phyloP scores from a whole-genome alignment of 495 filamentous ascomycete genomes.

The Trichocladium antarcticum region DNA sequence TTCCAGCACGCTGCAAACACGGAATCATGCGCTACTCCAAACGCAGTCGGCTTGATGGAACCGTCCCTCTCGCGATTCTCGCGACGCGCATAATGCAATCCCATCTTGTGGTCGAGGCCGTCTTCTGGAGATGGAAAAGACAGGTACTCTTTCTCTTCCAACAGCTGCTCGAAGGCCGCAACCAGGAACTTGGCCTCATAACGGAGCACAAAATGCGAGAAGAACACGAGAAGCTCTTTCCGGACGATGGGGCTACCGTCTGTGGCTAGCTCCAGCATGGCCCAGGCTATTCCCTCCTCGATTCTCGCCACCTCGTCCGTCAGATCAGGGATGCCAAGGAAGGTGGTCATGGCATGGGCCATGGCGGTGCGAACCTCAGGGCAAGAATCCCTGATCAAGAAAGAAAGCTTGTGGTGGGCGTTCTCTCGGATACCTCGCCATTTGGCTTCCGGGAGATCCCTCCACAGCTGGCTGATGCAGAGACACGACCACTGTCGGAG shows the following conservation, averaged over 20 bases:
- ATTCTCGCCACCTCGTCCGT: slow-evolving; percentile 83
- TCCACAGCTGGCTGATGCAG: slow-evolving; percentile 92
- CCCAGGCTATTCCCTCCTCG: slow-evolving; percentile 77
- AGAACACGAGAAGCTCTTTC: slow-evolving; percentile 85
- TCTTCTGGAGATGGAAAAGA: slow-evolving; percentile 40
- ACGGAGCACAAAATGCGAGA: slow-evolving; percentile 79
- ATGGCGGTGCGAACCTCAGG: slow-evolving; percentile 94
- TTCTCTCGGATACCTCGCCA: slow-evolving; percentile 80
- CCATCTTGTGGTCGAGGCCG: slow-evolving; percentile 45
- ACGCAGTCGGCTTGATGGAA: slow-evolving; percentile 36
- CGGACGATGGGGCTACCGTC: slow-evolving; percentile 90
- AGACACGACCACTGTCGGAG: slow-evolving; percentile 94
- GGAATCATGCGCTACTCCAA: slow-evolving; percentile 65
- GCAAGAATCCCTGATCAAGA: slow-evolving; percentile 73
- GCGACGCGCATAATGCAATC: slow-evolving; percentile 40
- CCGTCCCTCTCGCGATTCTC: slow-evolving; percentile 42
- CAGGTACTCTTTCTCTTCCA: slow-evolving; percentile 67
- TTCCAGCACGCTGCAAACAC: slow-evolving; percentile 91
- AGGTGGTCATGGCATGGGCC: slow-evolving; percentile 83
- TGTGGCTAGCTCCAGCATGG: slow-evolving; percentile 72
- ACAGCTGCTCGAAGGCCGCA: slow-evolving; percentile 79
- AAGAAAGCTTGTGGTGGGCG: slow-evolving; percentile 66
- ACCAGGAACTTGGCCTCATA: slow-evolving; percentile 91
- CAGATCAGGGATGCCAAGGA: slow-evolving; percentile 85
- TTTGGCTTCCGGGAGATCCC: slow-evolving; percentile 79